A percentile compares a stretch with the other conserved stretches of the same genome.
phyloP scores from a whole-genome alignment of 176 grass and related monocot species.

The Hsuehochloa calcarea region DNA sequence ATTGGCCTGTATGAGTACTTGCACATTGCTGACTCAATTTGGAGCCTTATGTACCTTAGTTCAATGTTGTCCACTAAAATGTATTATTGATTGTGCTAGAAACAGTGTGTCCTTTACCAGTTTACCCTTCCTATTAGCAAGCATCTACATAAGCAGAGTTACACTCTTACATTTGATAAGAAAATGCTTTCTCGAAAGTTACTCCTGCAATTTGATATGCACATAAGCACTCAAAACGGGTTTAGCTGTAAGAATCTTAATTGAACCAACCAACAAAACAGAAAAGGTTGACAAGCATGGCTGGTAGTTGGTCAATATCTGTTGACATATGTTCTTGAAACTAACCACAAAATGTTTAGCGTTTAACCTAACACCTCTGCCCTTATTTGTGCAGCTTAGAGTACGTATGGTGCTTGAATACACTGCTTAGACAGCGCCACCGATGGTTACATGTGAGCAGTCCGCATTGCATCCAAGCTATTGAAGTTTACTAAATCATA shows the following conservation, averaged over 20 bases:
- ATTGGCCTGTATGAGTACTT: not conserved
- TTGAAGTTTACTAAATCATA: slow-evolving; percentile 6
- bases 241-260: not conserved
- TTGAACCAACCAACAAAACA: not conserved
- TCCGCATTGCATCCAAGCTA: not conserved
- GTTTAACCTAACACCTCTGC: not conserved
- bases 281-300: not conserved
- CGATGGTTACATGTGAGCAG: slow-evolving; percentile 42
- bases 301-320: not conserved
- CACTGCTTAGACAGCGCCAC: slow-evolving; percentile 53
- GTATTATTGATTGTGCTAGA: not conserved
- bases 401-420: slow-evolving; percentile 85
- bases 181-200: not conserved
- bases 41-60: not conserved
- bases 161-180: not conserved
- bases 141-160: not conserved
- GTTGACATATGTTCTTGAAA: not conserved
- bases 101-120: not conserved
- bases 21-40: not conserved
- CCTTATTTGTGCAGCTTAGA: slow-evolving; percentile 62
- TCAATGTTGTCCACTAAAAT: not conserved
- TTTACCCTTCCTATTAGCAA: not conserved
- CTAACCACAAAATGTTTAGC: not conserved
- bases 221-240: not conserved
- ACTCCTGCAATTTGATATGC: not conserved